Base-by-base conservation (phyloP, 2,329 filamentous ascomycete species). In the Thielaviopsis populi region DNA sequence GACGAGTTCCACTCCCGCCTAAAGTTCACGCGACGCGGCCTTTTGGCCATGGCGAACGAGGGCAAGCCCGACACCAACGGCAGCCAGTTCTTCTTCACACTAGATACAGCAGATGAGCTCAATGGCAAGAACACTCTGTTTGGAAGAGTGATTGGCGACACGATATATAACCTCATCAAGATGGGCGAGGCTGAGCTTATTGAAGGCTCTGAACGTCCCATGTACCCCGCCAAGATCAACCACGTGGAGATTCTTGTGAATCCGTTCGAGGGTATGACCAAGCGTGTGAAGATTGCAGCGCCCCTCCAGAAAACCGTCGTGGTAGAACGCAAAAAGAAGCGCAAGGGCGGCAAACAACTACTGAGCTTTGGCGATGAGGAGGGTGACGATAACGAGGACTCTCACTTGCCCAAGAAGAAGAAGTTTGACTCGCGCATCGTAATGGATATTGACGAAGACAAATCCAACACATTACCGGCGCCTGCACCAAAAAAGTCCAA, bases 1-100 rank as follows among this genome's bases (percentile, higher is more conserved):
- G 92, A 97, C 76, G 94, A 99, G 73, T 87, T 96, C 68, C 92
- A 97, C 74, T 90, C 87, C 69, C 82, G 94, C 40, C 78, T 99
- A 68, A 95, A 95, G 73, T 97, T 94, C 78, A 97, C 95, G 70
- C 81, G 94, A 59, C 81, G 94, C 66, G 94, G 94, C 0, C 76
- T 97, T 69, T 75, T 99, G 69, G 94, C 89, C n/a, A 96, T 97
- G 91, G 94, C 94, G 33, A 97, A 97, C 74, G 87, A 88, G 67
- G 86, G 91, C 56, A 77, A 76, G 61, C 81, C 82, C 37, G 80
- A 91, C 70, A 88, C 88, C 63, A 97, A 97, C 75, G 89, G 90
- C 41, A 96, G 90, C 73, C 94, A 99, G 74, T 97, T 97, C 79
- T 99, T 99, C 77, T 86, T 99, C 67, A 97, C 94, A 0, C 76